phyloP scores from a whole-genome alignment of 805 yeast species.

The Starmerella geochares region DNA sequence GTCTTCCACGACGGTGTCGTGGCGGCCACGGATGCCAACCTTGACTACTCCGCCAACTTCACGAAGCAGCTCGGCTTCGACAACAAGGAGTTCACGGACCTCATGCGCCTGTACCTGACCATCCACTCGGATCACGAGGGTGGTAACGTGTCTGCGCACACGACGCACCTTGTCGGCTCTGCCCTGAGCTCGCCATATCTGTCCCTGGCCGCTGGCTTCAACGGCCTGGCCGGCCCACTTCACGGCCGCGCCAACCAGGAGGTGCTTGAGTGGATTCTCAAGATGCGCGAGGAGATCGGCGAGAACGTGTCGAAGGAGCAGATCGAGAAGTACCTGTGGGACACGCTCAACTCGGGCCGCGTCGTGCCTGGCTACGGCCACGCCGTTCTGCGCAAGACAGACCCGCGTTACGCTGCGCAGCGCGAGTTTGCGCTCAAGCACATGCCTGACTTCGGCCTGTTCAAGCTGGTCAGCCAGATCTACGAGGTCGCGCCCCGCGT shows the following conservation, averaged over 20 bases:
- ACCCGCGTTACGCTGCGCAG: constrained; percentile 79
- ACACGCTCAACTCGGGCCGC: constrained; percentile 67
- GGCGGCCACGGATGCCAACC: constrained; percentile 31
- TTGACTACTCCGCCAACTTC: constrained; percentile 58
- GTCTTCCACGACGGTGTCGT: constrained; percentile 70
- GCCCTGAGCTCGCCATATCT: constrained; percentile 71
- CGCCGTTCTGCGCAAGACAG: constrained; percentile 79
- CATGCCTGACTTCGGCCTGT: constrained; percentile 69
- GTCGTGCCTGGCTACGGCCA: constrained; percentile 87
- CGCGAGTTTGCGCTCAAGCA: constrained; percentile 66
- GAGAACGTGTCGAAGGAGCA: constrained; percentile 61
- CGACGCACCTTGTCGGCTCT: constrained; percentile 77
- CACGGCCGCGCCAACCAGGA: constrained; percentile 86
- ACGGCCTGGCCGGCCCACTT: constrained; percentile 79
- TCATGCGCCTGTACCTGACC: constrained; percentile 70
- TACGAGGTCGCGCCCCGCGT: constrained; percentile 77
- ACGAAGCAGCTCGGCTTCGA: constrained; percentile 55
- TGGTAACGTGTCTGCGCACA: constrained; percentile 80
- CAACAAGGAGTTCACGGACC: constrained; percentile 55
- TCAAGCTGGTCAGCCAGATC: constrained; percentile 66
- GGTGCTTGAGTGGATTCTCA: constrained; percentile 69
- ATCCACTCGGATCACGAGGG: constrained; percentile 86
- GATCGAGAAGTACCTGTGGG: constrained; percentile 70
- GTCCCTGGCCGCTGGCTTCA: constrained; percentile 70
- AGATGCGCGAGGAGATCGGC: constrained; percentile 52